Evolutionary conservation across 371 early-diverging fungal genomes (phyloP).

Genomic region (Sanchytrium tribonematis): DNA sequence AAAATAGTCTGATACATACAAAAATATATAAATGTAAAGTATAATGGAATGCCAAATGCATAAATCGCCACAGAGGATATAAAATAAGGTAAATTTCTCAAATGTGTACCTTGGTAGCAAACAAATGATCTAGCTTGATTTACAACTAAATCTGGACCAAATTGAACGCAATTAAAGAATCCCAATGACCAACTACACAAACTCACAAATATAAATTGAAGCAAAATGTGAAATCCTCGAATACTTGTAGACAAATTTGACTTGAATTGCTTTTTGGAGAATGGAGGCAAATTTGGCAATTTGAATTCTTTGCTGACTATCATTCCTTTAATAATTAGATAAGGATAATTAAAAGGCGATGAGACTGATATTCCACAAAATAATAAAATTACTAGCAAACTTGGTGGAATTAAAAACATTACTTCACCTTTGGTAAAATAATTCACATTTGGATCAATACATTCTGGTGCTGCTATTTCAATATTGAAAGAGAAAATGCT

Average conservation of each 20-base stretch:
- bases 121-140: neutral
- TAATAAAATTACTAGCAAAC: neutral
- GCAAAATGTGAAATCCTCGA: neutral
- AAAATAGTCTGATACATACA: neutral
- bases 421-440: neutral
- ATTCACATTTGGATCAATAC: neutral
- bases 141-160: neutral
- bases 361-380: neutral
- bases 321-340: neutral
- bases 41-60: neutral
- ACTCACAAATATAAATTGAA: neutral
- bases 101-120: neutral
- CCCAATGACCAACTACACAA: neutral
- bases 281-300: no score
- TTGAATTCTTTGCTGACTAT: neutral
- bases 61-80: neutral
- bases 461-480: neutral
- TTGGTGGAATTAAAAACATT: neutral
- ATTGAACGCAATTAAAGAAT: neutral
- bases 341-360: neutral
- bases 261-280: neutral
- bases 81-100: neutral
- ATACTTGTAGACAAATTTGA: neutral
- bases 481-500: neutral
- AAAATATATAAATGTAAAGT: neutral